These are phyloP conservation scores for Amanita thiersii DNA, from an alignment of 768 basidiomycete genomes.

Conservation along the genomic window DNA sequence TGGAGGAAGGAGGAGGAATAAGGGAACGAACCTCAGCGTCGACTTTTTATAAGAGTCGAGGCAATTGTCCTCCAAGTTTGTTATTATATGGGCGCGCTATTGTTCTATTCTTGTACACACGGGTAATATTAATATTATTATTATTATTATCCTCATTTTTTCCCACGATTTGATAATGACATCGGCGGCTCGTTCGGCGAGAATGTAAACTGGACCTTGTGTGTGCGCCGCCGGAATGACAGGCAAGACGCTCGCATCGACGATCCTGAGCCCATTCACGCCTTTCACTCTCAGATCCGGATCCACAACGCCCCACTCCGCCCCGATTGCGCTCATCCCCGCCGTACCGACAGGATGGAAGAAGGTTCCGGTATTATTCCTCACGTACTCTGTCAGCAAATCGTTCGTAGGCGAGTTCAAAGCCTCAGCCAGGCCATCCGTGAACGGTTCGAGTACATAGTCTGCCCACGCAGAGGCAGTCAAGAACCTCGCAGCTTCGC, in stretches of 20 bases:
- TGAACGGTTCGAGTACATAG: conserved; percentile 14
- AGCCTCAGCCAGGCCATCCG: no score
- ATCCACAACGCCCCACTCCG: conserved; percentile 22
- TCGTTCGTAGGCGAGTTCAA: conserved; percentile 18
- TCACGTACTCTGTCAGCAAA: conserved; percentile 13
- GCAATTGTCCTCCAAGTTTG: no score
- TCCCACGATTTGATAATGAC: conserved; percentile 12
- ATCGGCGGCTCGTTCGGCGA: conserved; percentile 19
- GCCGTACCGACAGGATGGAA: conserved; percentile 23
- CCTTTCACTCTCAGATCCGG: conserved; percentile 24
- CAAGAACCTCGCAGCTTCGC: conserved; percentile 13
- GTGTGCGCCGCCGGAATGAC: conserved; percentile 14
- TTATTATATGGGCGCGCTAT: no score
- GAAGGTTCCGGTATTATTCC: conserved; percentile 7
- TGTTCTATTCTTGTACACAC: no score
- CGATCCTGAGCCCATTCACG: conserved; percentile 21
- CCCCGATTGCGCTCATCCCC: conserved; percentile 17
- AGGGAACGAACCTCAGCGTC: no score
- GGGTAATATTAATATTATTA: no score
- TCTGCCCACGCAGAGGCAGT: conserved; percentile 15
- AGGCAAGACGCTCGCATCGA: conserved; percentile 26
- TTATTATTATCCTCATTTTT: no score
- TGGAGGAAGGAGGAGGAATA: no score
- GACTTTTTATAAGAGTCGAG: no score
- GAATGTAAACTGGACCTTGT: conserved; percentile 13